These are phyloP conservation scores for Ascobolus immersus DNA, from an alignment of 495 filamentous ascomycete species.

Conservation along the genomic window DNA sequence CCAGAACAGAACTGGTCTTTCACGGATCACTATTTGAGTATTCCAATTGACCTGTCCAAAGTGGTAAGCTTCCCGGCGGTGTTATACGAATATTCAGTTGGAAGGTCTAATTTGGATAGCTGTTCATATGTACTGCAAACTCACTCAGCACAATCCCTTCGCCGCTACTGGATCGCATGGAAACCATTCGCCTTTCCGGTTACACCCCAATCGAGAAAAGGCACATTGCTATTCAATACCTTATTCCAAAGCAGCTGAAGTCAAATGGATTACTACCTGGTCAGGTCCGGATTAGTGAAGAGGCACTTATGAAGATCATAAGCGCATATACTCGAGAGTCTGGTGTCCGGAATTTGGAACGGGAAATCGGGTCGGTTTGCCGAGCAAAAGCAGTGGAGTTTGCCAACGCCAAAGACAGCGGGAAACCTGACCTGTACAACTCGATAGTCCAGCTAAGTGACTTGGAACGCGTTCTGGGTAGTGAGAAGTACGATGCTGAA, in stretches of 20 bases:
- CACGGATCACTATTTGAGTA: slow-evolving; percentile 86
- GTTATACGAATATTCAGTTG: neutral
- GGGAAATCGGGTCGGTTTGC: slow-evolving; percentile 83
- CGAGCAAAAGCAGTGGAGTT: slow-evolving; percentile 87
- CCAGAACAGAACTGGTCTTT: slow-evolving; percentile 94
- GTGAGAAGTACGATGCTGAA: slow-evolving; percentile 86
- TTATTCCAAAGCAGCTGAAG: slow-evolving; percentile 79
- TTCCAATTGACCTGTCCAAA: slow-evolving; percentile 87
- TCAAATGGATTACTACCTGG: slow-evolving; percentile 50
- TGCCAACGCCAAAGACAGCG: slow-evolving; percentile 64
- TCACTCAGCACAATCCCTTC: slow-evolving; percentile 84
- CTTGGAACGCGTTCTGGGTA: slow-evolving; percentile 71
- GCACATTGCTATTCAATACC: slow-evolving; percentile 76
- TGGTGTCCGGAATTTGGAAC: slow-evolving; percentile 89
- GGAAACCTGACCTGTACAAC: slow-evolving; percentile 42
- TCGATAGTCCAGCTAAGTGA: slow-evolving; percentile 49
- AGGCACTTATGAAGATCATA: slow-evolving; percentile 81
- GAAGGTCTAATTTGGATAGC: slow-evolving; percentile 11
- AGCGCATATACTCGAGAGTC: slow-evolving; percentile 90
- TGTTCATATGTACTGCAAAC: slow-evolving; percentile 98
- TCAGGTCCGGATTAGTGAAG: slow-evolving; percentile 48
- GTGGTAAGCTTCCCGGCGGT: slow-evolving; percentile 22
- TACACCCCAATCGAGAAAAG: slow-evolving; percentile 97
- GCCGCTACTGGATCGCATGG: slow-evolving; percentile 90
- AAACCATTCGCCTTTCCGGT: slow-evolving; percentile 70